Conservation (phyloP, 106 monocot species). For the Chionographis japonica region DNA sequence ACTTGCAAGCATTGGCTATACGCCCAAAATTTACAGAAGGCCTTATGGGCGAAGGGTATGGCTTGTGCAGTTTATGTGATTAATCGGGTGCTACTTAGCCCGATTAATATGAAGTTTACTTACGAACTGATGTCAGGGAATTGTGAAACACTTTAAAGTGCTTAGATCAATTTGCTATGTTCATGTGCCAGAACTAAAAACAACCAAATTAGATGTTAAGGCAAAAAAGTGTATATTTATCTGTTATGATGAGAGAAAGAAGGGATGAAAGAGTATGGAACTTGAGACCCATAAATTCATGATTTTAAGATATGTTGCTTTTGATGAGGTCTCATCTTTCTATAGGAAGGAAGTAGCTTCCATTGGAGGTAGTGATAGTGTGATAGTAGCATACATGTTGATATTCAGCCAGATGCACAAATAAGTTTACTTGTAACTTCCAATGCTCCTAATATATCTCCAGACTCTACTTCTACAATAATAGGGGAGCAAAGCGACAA, state of each 20-base stretch:
- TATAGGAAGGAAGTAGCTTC: too few species aligned
- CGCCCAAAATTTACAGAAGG: slow-evolving; percentile 14
- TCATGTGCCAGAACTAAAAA: neutral
- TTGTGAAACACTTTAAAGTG: slow-evolving; percentile 7
- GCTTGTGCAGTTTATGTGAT: slow-evolving; percentile 6
- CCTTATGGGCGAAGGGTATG: slow-evolving; percentile 10
- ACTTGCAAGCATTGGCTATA: neutral
- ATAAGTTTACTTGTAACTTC: too few species aligned
- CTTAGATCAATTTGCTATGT: slow-evolving; percentile 6
- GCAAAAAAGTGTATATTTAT: neutral
- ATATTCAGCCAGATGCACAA: too few species aligned
- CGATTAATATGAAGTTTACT: slow-evolving; percentile 1
- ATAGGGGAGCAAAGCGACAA: too few species aligned
- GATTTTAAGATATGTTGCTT: neutral
- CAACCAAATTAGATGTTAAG: neutral
- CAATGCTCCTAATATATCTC: too few species aligned
- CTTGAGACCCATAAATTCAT: neutral
- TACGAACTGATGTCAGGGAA: slow-evolving; percentile 6
- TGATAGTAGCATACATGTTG: too few species aligned
- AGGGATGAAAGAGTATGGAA: too few species aligned
- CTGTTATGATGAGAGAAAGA: neutral
- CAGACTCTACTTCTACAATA: too few species aligned
- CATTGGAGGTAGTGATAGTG: too few species aligned
- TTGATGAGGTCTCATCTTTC: too few species aligned
- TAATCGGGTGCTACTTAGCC: slow-evolving; percentile 1